Conservation (phyloP, 2,329 filamentous ascomycete genomes). For the Endoconidiophora laricicola region DNA sequence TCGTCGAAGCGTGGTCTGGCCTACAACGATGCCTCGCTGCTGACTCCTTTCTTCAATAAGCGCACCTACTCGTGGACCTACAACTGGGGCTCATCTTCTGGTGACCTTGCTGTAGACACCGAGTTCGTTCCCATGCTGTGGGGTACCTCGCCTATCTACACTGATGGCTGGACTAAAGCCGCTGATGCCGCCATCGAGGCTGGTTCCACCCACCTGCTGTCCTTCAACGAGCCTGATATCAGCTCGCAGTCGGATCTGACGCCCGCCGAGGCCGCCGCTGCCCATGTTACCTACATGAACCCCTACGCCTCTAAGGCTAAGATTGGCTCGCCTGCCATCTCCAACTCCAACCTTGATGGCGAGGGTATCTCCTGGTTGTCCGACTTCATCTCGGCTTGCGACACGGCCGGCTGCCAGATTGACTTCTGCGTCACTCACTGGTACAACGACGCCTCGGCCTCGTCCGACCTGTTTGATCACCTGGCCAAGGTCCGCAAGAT, state of each 20-base stretch:
- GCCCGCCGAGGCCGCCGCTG: constrained; percentile 32
- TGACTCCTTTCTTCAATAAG: constrained; percentile 29
- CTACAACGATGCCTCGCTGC: constrained; percentile 44
- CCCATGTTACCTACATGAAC: constrained; percentile 38
- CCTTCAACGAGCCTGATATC: constrained; percentile 59
- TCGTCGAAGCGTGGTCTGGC: constrained; percentile 48
- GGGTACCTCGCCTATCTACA: constrained; percentile 30
- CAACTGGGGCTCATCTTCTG: constrained; percentile 44
- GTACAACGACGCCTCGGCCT: constrained; percentile 36
- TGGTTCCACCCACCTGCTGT: constrained; percentile 41
- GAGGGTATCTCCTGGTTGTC: constrained; percentile 42
- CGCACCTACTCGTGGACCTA: constrained; percentile 39
- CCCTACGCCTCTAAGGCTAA: constrained; percentile 34
- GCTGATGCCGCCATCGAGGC: constrained; percentile 33
- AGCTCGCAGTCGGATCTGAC: constrained; percentile 40
- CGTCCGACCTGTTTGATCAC: constrained; percentile 37
- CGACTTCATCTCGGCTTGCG: constrained; percentile 35
- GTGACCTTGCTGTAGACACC: constrained; percentile 27
- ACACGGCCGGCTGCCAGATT: constrained; percentile 29
- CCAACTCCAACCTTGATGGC: constrained; percentile 34
- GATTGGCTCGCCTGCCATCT: constrained; percentile 43
- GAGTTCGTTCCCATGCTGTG: constrained; percentile 54
- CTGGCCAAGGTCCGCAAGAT: constrained; percentile 28
- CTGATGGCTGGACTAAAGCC: constrained; percentile 31
- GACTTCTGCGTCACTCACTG: constrained; percentile 49